A percentile compares a stretch with the other conserved stretches of the same genome.
phyloP scores from a whole-genome alignment of 192 early-diverging fungal species.

The Coemansia sp. region DNA sequence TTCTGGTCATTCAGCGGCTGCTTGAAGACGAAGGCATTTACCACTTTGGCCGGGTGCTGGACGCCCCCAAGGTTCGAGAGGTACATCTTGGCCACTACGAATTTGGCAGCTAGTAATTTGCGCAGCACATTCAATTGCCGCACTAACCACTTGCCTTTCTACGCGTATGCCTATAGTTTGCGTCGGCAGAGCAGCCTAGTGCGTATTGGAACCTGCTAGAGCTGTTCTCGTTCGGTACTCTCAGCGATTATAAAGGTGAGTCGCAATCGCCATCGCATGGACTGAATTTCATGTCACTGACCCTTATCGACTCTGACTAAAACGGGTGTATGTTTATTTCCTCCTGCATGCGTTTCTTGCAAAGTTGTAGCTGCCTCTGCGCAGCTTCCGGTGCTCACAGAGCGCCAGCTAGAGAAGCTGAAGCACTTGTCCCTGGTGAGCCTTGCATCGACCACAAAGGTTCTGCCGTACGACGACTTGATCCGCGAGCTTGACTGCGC shows the following conservation, averaged over 20 bases:
- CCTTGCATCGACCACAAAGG: constrained; percentile 27
- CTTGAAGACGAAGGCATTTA: constrained; percentile 29
- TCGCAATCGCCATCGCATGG: not conserved
- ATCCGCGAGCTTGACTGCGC: constrained; percentile 33
- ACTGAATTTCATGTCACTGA: not conserved
- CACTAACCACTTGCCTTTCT: not conserved
- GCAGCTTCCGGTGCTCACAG: constrained; percentile 30
- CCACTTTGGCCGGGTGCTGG: constrained; percentile 45
- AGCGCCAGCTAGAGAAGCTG: constrained; percentile 34
- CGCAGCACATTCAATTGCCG: not conserved
- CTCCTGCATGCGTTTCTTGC: not conserved
- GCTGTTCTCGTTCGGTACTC: constrained; percentile 36
- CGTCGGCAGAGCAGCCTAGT: constrained; percentile 15
- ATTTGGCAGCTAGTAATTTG: not conserved
- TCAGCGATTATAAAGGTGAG: constrained; percentile 36
- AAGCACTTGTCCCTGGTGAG: constrained; percentile 44
- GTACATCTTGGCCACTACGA: not conserved
- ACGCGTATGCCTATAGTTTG: constrained; percentile 18
- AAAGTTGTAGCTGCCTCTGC: constrained; percentile 1
- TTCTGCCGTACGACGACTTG: constrained; percentile 33
- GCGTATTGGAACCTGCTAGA: constrained; percentile 33
- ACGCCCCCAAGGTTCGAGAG: constrained; percentile 30
- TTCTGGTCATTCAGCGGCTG: constrained; percentile 19
- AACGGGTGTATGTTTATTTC: not conserved
- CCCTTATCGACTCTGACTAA: not conserved